Conservation (phyloP, 768 basidiomycete genomes). For the Asterophora parasitica region DNA sequence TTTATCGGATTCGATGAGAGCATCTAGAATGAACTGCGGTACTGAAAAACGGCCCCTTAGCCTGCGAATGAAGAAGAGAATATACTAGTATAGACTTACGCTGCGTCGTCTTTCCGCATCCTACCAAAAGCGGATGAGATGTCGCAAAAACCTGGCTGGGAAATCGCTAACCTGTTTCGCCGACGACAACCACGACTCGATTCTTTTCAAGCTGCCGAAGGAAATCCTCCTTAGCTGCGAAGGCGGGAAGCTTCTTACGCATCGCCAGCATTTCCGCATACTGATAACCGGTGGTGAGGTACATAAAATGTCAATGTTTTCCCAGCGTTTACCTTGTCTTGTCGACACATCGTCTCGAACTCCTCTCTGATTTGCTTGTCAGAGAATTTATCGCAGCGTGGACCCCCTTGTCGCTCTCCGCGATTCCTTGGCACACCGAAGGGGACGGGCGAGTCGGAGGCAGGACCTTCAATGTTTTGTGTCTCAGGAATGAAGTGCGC, state of each 20-base stretch:
- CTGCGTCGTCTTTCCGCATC: conserved; percentile 91
- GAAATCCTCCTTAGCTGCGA: conserved; percentile 59
- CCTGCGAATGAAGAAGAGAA: neutral
- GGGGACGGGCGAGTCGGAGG: conserved; percentile 5
- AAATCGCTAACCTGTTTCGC: conserved; percentile 67
- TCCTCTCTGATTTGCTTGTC: conserved; percentile 46
- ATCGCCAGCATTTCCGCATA: conserved; percentile 53
- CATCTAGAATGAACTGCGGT: conserved; percentile 87
- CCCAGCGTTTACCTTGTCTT: conserved; percentile 27
- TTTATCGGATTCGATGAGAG: conserved; percentile 54
- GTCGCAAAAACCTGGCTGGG: neutral
- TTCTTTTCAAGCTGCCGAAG: conserved; percentile 50
- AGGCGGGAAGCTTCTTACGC: conserved; percentile 73
- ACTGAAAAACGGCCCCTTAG: conserved; percentile 34
- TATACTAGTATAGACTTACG: conserved; percentile 32
- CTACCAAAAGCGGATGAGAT: conserved; percentile 25
- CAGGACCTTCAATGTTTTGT: conserved; percentile 6
- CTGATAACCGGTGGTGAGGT: conserved; percentile 15
- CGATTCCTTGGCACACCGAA: neutral
- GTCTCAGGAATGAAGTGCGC: conserved; percentile 47
- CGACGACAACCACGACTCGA: conserved; percentile 78
- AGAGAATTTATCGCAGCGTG: conserved; percentile 36
- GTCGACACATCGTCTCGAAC: conserved; percentile 43
- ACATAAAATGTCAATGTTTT: neutral
- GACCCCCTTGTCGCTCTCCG: conserved; percentile 18